A percentile compares a stretch with the other conserved stretches of the same genome.
Conservation (phyloP, 2,329 filamentous ascomycete species). For the Aureobasidium melanogenum region DNA sequence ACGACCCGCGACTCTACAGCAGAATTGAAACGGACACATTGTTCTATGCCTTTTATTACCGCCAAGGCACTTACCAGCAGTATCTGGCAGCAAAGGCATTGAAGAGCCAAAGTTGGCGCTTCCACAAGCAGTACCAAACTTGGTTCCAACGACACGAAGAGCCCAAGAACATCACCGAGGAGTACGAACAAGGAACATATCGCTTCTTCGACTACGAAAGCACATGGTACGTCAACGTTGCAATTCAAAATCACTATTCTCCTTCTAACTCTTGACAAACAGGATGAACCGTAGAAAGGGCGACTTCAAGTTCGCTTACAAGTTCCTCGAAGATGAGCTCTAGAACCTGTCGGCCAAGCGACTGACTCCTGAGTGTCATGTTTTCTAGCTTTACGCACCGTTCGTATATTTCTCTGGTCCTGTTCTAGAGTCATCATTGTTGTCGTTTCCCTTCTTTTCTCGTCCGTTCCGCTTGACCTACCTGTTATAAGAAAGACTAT, state of each 20-base stretch:
- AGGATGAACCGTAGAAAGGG: conserved; percentile 99
- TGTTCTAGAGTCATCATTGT: conserved; percentile 3
- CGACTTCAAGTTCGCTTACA: conserved; percentile 97
- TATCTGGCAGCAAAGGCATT: conserved; percentile 93
- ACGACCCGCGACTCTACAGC: conserved; percentile 79
- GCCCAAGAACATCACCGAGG: conserved; percentile 96
- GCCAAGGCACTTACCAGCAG: conserved; percentile 91
- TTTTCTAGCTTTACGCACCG: not conserved
- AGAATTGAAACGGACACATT: conserved; percentile 91
- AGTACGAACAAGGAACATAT: conserved; percentile 98
- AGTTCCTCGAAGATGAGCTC: conserved; percentile 92
- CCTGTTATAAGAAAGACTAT: not conserved
- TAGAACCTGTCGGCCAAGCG: conserved; percentile 20
- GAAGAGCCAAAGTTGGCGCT: conserved; percentile 97
- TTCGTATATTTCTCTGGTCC: not conserved
- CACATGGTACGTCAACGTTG: conserved; percentile 65
- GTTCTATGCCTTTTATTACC: conserved; percentile 99
- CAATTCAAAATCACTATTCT: not conserved
- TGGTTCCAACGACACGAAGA: conserved; percentile 99
- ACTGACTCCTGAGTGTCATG: not conserved
- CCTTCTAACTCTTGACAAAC: conserved; percentile 2
- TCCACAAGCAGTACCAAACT: conserved; percentile 99
- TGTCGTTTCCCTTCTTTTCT: not conserved
- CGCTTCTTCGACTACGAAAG: conserved; percentile 99
- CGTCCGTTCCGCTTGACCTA: not conserved